phyloP scores from a whole-genome alignment of 805 yeast species.

The Cyberlindnera euphorbiae region DNA sequence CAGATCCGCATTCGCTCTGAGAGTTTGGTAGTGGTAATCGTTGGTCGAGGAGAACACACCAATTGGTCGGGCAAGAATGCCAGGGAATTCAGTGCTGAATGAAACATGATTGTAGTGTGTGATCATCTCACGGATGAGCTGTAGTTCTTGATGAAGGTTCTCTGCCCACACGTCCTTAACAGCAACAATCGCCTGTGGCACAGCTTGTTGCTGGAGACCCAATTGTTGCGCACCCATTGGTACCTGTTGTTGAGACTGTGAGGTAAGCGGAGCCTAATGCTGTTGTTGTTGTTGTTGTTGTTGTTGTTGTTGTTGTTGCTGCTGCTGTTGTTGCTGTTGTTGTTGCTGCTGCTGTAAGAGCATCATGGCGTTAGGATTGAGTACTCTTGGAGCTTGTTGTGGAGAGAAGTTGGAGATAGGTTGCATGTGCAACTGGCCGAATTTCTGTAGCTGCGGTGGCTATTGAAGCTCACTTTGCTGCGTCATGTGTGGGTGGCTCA shows the following conservation, averaged over 20 bases:
- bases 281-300: conserved; percentile 15
- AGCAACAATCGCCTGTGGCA: conserved; percentile 31
- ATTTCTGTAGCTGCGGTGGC: conserved; percentile 16
- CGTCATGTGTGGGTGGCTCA: conserved; percentile 22
- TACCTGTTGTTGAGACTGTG: conserved; percentile 15
- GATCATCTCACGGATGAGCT: conserved; percentile 52
- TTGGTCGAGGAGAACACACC: conserved; percentile 86
- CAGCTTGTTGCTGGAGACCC: conserved; percentile 6
- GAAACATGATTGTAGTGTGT: conserved; percentile 55
- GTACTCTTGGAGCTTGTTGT: conserved; percentile 14
- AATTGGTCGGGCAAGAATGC: conserved; percentile 92
- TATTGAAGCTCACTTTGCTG: conserved; percentile 18
- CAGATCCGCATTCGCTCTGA: conserved; percentile 86
- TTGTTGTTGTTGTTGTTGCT: conserved; percentile 13
- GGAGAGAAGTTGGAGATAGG: conserved; percentile 17
- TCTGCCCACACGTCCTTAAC: conserved; percentile 72
- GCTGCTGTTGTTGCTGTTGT: conserved; percentile 14
- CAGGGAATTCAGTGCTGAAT: conserved; percentile 91
- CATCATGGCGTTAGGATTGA: conserved; percentile 11
- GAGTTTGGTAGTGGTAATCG: conserved; percentile 94
- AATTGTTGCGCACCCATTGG: conserved; percentile 7
- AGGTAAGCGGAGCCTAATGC: conserved; percentile 19
- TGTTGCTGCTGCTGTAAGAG: conserved; percentile 12
- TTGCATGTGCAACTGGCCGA: conserved; percentile 18
- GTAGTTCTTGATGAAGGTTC: conserved; percentile 65